phyloP scores from a whole-genome alignment of 768 basidiomycete species.

The Mycena albidolilacea region DNA sequence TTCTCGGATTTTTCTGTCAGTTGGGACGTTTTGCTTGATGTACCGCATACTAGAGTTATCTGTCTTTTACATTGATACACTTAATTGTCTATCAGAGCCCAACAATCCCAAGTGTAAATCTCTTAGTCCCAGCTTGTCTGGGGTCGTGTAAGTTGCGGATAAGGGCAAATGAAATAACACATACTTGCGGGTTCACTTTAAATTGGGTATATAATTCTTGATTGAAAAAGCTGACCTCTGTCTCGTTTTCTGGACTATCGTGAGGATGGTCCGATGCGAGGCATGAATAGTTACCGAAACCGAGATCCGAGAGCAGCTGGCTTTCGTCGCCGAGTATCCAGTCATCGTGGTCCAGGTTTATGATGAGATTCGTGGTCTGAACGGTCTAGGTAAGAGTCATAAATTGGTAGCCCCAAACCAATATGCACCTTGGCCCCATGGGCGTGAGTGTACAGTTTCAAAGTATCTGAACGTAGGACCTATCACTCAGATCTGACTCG shows the following conservation, averaged over 20 bases:
- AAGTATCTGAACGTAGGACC: slow-evolving; percentile 73
- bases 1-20: slow-evolving; percentile 18
- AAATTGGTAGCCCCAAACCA: not conserved
- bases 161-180: slow-evolving; percentile 17
- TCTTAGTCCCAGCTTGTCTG: slow-evolving; percentile 62
- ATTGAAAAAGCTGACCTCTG: slow-evolving; percentile 95
- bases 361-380: slow-evolving; percentile 97
- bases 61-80: slow-evolving; percentile 53
- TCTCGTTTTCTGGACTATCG: slow-evolving; percentile 85
- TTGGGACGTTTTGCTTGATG: slow-evolving; percentile 28
- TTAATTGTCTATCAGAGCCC: slow-evolving; percentile 43
- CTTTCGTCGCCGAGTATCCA: slow-evolving; percentile 87
- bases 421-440: slow-evolving; percentile 90
- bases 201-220: slow-evolving; percentile 82
- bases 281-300: slow-evolving; percentile 73
- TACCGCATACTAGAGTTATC: slow-evolving; percentile 48
- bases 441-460: slow-evolving; percentile 95
- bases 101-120: slow-evolving; percentile 38
- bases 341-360: slow-evolving; percentile 96
- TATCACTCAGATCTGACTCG: not conserved
- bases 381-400: slow-evolving; percentile 16
- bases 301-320: slow-evolving; percentile 76
- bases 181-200: slow-evolving; percentile 88
- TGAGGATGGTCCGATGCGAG: not conserved
- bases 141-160: slow-evolving; percentile 1